phyloP scores from a whole-genome alignment of 192 early-diverging fungal genomes.

The Polychytrium aggregatum region DNA sequence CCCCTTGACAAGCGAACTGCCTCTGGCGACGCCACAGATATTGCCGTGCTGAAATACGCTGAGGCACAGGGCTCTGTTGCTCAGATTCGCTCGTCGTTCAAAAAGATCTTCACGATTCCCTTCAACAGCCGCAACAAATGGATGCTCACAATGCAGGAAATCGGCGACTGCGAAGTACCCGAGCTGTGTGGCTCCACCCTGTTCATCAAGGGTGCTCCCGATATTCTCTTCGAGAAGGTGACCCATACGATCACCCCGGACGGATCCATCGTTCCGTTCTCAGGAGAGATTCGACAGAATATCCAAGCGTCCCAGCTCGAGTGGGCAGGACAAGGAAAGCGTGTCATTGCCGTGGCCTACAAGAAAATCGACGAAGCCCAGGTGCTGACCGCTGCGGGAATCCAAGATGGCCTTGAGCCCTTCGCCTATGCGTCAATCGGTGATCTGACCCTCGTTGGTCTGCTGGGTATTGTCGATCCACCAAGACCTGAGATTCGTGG shows the following conservation, averaged over 20 bases:
- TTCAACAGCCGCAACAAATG: constrained; percentile 90
- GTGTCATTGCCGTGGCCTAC: constrained; percentile 75
- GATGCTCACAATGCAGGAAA: constrained; percentile 71
- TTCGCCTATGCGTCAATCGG: not conserved
- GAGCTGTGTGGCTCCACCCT: constrained; percentile 21
- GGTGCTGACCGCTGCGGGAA: not conserved
- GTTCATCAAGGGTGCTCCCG: constrained; percentile 70
- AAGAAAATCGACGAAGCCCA: constrained; percentile 5
- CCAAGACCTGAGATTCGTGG: constrained; percentile 60
- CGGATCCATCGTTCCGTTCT: constrained; percentile 20
- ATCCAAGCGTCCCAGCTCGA: constrained; percentile 45
- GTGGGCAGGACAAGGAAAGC: constrained; percentile 64
- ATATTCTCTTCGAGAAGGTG: constrained; percentile 52
- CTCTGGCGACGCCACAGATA: not conserved
- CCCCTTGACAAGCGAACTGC: constrained; percentile 1
- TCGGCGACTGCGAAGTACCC: constrained; percentile 28
- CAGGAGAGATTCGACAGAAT: constrained; percentile 35
- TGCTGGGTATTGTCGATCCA: constrained; percentile 74
- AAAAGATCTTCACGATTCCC: constrained; percentile 80
- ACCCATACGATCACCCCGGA: constrained; percentile 53
- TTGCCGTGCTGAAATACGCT: constrained; percentile 18
- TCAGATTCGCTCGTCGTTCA: constrained; percentile 10
- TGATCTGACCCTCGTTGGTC: constrained; percentile 56
- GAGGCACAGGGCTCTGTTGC: constrained; percentile 19
- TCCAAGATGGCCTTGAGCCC: not conserved